Evolutionary conservation across 2,329 filamentous ascomycete species (phyloP), one percentile per base, ranked within the genome.

Genomic region (Lasiodiplodia sp.): DNA sequence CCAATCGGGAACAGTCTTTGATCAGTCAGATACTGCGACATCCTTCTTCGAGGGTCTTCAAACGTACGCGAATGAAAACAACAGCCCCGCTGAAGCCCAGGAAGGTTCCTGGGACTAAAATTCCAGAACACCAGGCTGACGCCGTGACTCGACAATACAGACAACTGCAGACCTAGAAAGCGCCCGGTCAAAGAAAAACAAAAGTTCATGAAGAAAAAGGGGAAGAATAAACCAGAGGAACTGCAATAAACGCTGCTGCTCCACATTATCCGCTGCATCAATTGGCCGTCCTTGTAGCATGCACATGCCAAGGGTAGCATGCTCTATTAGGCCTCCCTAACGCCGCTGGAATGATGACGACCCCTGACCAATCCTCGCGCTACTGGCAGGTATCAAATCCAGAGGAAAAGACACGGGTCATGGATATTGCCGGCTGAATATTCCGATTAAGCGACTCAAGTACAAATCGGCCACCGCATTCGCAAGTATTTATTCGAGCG

Each of bases 21-120:
- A 64, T 12, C 60, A 64, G 14, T 28, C 60, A 21, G 60, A 64
- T 31, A 12, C 60, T 25, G 31, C 60, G 31, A 28, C 60, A 37
- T 64, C 60, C 28, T 64, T 64, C n/a, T 64, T 64, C 37, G 60
- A 64, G 10, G 60, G 60, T 52, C 60, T 64, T 52, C 60, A 64
- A 64, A 64, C 60, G 60, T 64, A 64, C 47, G 60, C 60, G 60
- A 52, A 64, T 64, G 47, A 49, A 28, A 37, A 64, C 60, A 53
- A 64, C 60, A 53, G 60, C 44, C 47, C 60, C 31, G 23, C 47
- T 34, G 60, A 51, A 8, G 44, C 47, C 60, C 44, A 52, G 60
- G 47, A 52, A 52, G 47, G 23, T 16, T 44, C 40, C 47, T 64
- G 60, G 60, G 47, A 52, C 10, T 64, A 52, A 52, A 8, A 21